These are phyloP conservation scores for Zymoseptoria ardabiliae DNA, from an alignment of 2,329 filamentous ascomycete genomes.

Conservation along the genomic window DNA sequence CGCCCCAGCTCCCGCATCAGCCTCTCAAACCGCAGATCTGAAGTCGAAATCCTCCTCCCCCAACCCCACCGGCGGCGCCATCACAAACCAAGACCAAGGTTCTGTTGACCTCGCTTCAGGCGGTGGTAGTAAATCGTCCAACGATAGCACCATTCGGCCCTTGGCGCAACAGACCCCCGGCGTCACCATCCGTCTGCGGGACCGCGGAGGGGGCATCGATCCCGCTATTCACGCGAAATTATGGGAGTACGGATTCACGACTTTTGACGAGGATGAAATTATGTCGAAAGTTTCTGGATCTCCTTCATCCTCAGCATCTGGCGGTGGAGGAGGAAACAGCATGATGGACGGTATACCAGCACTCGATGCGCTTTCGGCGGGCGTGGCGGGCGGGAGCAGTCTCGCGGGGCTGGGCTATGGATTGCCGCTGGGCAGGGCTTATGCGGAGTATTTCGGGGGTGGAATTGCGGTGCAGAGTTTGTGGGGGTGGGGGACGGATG, in stretches of 20 bases:
- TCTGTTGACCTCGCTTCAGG: slow-evolving; percentile 29
- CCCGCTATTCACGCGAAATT: slow-evolving; percentile 78
- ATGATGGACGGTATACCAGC: slow-evolving; percentile 49
- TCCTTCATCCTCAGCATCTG: slow-evolving; percentile 4
- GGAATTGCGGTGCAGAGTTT: slow-evolving; percentile 92
- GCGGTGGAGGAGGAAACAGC: slow-evolving; percentile 32
- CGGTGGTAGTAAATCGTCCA: slow-evolving; percentile 17
- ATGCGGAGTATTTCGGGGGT: slow-evolving; percentile 96
- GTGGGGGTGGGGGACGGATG: slow-evolving; percentile 80
- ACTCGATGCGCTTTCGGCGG: slow-evolving; percentile 65
- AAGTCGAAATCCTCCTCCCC: slow-evolving; percentile 15
- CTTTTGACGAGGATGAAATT: slow-evolving; percentile 65
- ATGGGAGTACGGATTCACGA: slow-evolving; percentile 97
- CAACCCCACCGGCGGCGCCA: slow-evolving; percentile 13
- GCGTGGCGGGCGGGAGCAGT: slow-evolving; percentile 65
- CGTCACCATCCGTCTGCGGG: slow-evolving; percentile 90
- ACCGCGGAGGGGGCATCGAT: slow-evolving; percentile 87
- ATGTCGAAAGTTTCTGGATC: slow-evolving; percentile 40
- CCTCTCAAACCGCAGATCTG: slow-evolving; percentile 31
- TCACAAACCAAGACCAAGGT: slow-evolving; percentile 32
- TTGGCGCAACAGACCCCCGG: slow-evolving; percentile 57
- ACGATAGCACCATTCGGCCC: slow-evolving; percentile 35
- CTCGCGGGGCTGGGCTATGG: slow-evolving; percentile 90
- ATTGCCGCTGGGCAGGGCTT: slow-evolving; percentile 79
- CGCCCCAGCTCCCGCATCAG: slow-evolving; percentile 53